Evolutionary conservation across 2,329 filamentous ascomycete species (phyloP), one percentile per base, ranked within the genome.

Genomic region (Davidsoniella eucalypti): DNA sequence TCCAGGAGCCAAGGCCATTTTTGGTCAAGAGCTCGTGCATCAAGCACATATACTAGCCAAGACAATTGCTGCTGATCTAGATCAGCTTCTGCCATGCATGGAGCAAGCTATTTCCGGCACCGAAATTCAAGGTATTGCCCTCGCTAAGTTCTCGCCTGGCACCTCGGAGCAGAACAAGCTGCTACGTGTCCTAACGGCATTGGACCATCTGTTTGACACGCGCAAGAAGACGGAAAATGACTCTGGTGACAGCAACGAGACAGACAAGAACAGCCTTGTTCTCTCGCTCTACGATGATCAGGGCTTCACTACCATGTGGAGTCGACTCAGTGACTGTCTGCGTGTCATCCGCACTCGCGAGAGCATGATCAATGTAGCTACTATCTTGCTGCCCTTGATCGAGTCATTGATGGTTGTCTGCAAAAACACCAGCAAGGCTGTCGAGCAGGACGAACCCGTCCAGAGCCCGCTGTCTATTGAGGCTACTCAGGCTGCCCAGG

Each of bases 391-490:
- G 36, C 92, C 92, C 26, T 70, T 98, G 26, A 95, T 98, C 54
- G 92, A 98, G 65, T 87, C 88, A 5, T 71, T 98, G 54, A 98
- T 98, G 92, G 92, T 98, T 49, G 88, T 98, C 25, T 98, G 93
- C 75, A 98, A 96, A 71, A 96, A 96, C 64, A 94, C 87, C 7
- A 84, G 87, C 1, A 70, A 87, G 49, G 82, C 80, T 60, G 84
- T 92, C 54, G 68, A 78, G 41, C 10, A 21, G 6, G 23, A 38
- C 23, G 26, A 17, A 17, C 4, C n/a, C 5, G n/a, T 23, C 4
- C 17, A 17, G 21, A 12, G 25, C 3, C 39, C 8, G 16, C 23
- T 17, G 14, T 26, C 33, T 14, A 29, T 16, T n/a, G 41, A 39
- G 29, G 8, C 49, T 14, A 5, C 41, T n/a, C 21, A 16, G 17